Conservation (phyloP, 192 early-diverging fungal species). For the Globomyces pollinis-pini region DNA sequence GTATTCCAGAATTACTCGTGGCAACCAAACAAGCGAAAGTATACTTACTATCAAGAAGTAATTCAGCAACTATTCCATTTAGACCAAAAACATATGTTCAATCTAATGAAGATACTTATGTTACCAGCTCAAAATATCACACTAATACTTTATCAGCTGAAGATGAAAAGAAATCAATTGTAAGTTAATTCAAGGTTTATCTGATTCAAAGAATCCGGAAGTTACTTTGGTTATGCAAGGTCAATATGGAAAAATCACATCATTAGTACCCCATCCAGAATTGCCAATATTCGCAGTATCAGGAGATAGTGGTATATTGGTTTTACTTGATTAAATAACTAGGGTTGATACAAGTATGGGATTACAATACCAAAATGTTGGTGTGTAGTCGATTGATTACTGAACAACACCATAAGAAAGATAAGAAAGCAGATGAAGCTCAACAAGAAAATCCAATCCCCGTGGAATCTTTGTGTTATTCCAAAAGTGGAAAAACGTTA, state of each 20-base stretch:
- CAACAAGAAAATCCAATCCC: conserved; percentile 8
- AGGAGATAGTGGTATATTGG: conserved; percentile 24
- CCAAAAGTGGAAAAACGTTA: conserved; percentile 20
- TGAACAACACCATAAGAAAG: conserved; percentile 15
- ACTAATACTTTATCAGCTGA: background rate
- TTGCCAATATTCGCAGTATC: conserved; percentile 29
- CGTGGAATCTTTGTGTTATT: conserved; percentile 28
- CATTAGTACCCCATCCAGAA: conserved; percentile 31
- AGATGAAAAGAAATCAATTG: background rate
- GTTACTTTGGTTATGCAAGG: conserved; percentile 27
- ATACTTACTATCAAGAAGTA: conserved; percentile 16
- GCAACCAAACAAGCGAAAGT: conserved; percentile 27
- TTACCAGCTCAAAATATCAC: background rate
- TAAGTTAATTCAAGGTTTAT: too few species aligned
- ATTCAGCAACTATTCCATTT: background rate
- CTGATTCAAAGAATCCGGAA: conserved; percentile 6
- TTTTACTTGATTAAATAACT: too few species aligned
- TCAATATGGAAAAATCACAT: conserved; percentile 28
- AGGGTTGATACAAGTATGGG: conserved; percentile 36
- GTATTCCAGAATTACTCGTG: conserved; percentile 39
- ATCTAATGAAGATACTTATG: background rate
- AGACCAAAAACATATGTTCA: background rate
- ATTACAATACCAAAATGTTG: conserved; percentile 31
- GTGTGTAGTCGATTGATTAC: conserved; percentile 25
- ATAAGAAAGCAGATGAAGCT: conserved; percentile 8